Base-by-base conservation (phyloP, 305 asterid genomes). In the Salvia sclarea region DNA sequence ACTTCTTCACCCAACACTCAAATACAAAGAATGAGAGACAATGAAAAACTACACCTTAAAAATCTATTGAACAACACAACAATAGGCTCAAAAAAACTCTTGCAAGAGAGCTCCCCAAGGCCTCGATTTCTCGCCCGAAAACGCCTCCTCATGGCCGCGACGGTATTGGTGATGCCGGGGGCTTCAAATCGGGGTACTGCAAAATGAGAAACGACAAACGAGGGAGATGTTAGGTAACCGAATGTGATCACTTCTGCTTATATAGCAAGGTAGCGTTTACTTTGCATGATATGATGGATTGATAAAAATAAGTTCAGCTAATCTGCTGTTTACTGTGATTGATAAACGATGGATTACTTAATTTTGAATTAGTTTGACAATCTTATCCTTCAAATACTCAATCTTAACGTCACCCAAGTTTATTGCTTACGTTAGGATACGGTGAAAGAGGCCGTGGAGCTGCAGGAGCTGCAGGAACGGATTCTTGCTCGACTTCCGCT, bases 111-210 rank as follows among this genome's bases (percentile, higher is more conserved):
- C 52, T 35, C 58, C 58, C 53, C 4, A 22, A 44, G 6, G 66
- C 54, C 54, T 56, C 16, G 59, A 53, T 63, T 64, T 38, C 25
- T 30, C 31, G 49, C 33, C 13, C 6, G 35, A 13, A 50, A 8
- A 5, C 57, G 44, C 62, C 21, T 14, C 37, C 48, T 79, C 82
- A 91, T 63, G 97, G 97, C 79, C 75, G 88, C 67, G 96, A 85
- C 58, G 99, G 97, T 61, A 85, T 91, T 9, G 97, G 99, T 0
- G 97, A 94, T 8, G 99, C 43, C 31, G 99, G 99, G 43, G 99
- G 99, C 84, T 87, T 94, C 79, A 64, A 83, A 77, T 94, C 99
- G 40, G 97, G 97, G 81, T 91, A 94, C 99, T 94, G 95, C 80
- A 80, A 57, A 58, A 49, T 57, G 45, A 66, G 4, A 13, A 58